Conservation (phyloP, 2,329 filamentous ascomycete genomes). For the Alternaria atra region DNA sequence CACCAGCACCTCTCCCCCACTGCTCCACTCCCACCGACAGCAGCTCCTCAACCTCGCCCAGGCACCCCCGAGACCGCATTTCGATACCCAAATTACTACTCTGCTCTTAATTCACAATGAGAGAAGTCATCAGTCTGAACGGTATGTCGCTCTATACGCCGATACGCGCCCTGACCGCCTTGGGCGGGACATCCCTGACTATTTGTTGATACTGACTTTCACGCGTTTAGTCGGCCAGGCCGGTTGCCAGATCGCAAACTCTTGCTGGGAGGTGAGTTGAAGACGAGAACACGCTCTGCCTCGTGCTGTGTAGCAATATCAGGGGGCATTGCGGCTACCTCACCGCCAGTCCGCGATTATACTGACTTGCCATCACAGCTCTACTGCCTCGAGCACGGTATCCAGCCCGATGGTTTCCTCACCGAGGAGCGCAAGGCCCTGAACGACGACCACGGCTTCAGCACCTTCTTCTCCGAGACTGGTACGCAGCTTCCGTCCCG, state of each 20-base stretch:
- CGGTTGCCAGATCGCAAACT: slow-evolving; percentile 99
- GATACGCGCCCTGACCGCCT: slow-evolving; percentile 56
- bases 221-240: slow-evolving; percentile 90
- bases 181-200: slow-evolving; percentile 31
- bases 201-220: slow-evolving; percentile 61
- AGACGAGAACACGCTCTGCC: slow-evolving; percentile 15
- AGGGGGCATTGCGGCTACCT: slow-evolving; percentile 43
- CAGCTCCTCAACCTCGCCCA: slow-evolving; percentile 31
- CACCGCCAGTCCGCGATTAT: slow-evolving; percentile 41
- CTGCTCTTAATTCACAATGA: slow-evolving; percentile 71
- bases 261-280: slow-evolving; percentile 97
- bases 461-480: slow-evolving; percentile 99
- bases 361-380: slow-evolving; percentile 68
- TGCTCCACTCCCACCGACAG: slow-evolving; percentile 25
- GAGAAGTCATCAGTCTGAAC: slow-evolving; percentile 99
- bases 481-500: slow-evolving; percentile 66
- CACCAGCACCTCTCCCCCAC: slow-evolving; percentile 35
- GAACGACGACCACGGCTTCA: slow-evolving; percentile 96
- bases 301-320: slow-evolving; percentile 22
- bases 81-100: slow-evolving; percentile 45
- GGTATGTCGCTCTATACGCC: slow-evolving; percentile 68
- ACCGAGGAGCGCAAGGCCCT: slow-evolving; percentile 96
- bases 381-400: slow-evolving; percentile 99
- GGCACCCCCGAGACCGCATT: slow-evolving; percentile 31
- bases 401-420: slow-evolving; percentile 98